Base-by-base conservation (phyloP, 148 eudicot species). In the Rhododendron griersonianum region DNA sequence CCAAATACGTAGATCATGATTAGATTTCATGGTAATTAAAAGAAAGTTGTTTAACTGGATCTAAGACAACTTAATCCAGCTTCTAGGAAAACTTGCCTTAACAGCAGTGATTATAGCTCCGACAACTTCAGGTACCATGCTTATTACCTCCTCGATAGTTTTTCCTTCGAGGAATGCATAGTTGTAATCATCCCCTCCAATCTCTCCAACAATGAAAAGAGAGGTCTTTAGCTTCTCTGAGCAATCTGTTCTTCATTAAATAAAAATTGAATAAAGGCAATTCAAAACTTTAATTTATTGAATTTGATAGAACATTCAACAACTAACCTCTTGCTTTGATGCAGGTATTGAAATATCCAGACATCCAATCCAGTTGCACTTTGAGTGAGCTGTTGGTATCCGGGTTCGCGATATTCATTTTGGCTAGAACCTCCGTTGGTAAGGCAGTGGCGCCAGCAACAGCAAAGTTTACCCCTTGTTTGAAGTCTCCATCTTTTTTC, bases 371-470 rank as follows among this genome's bases (percentile, higher is more conserved):
- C 2, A 50, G 82, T 50, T 80, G 82, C 3, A 80, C 61, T 6
- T 8, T 28, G 11, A 80, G 82, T 13, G 82, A 80, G 61, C 82
- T 80, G 23, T 13, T 48, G 39, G 82, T 25, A 0, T 11, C 2
- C 41, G 11, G 5, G 55, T 28, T n/a, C 4, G 9, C 15, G 30
- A 78, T 78, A 16, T 23, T 78, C 7, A 9, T 11, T 45, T 78
- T 47, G 33, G 57, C 35, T 78, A 78, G 55, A 78, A 23, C 53
- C 33, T 47, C 35, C 19, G 4, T 28, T 23, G 81, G 7, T 14
- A 78, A 78, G 16, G 81, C 81, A 45, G 81, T 78, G 55, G 45
- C 15, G 1, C 81, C 55, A 16, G 81, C 81, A n/a, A 78, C 81
- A 3, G 81, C 57, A 13, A 45, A 78, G 55, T 47, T 78, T 47